Evolutionary conservation across 208 protist species (phyloP), one percentile per base, ranked within the genome.

Genomic region (Vickermania ingenoplastis): DNA sequence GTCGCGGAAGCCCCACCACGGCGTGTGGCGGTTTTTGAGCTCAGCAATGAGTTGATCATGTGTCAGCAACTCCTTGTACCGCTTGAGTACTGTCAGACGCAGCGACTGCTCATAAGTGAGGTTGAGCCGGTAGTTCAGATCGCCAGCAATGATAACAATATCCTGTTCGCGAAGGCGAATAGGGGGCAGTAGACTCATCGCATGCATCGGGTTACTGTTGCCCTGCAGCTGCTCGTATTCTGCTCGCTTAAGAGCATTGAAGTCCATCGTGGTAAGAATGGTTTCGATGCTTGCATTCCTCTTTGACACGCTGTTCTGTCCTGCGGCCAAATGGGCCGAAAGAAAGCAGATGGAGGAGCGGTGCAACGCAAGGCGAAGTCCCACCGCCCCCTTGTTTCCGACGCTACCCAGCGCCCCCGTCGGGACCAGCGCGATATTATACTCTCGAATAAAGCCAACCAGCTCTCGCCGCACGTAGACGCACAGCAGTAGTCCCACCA

Each of bases 301-400:
- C 65, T 89, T 83, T 26, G 63, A 67, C 25, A 96, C 75, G 57
- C 89, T 88, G 49, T 70, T 73, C 63, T 94, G 85, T 29, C 92
- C 89, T 0, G 95, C 84, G n/a, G 93, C 93, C n/a, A 98, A 73
- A 70, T 98, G 95, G 23, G 82, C 78, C n/a, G 75, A 91, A 23
- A 97, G 79, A 57, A 97, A 78, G 67, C 91, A 96, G 17, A 97
- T 52, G 11, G 61, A 75, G 14, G 81, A 91, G 26, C 74, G 65
- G 65, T 91, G 79, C 1, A 96, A 21, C 11, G 79, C 67, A 11
- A 98, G 63, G 65, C 83, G 73, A 1, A 95, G 24, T 11, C 79
- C 92, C 4, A 97, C 80, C 11, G 77, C 92, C 13, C 95, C 95
- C 57, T 98, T 98, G 69, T 98, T 98, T 13, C 85, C 91, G 67